Evolutionary conservation across 202 grass and related monocot species (phyloP), one percentile per base, ranked within the genome.

Genomic region (Schoenoplectus tabernaemontani): DNA sequence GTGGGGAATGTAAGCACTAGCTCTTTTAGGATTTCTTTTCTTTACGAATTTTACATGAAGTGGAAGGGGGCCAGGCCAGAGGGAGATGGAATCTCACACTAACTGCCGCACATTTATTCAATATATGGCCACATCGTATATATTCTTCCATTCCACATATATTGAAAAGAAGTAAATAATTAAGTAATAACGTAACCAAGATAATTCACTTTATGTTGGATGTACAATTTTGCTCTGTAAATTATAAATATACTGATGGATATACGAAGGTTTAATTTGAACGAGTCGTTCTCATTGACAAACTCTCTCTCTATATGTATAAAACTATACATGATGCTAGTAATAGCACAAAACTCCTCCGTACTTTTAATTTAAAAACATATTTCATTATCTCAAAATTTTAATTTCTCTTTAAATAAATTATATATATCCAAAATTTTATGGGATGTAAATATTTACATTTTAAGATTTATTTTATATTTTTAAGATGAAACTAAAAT

Each of bases 21-120:
- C 58, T 54, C 26, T 80, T 80, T 80, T 46, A 80, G 59, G 78
- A 39, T 48, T 63, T 75, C 26, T 75, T 74, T 75, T 75, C 28
- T 33, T 51, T 54, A 33, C n/a, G 34, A 13, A 65, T 63, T 80
- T 59, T 80, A 59, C 59, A 65, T 64, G 57, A 79, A 65, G 78
- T 80, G 60, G 33, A 47, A 46, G 57, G 56, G 76, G 77, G 58
- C 58, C 77, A 79, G 54, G 22, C 53, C n/a, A 54, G 44, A 34
- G 47, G 70, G 42, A 36, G 78, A 17, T 32, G 51, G 59, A 80
- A 80, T 80, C 34, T 63, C 38, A 63, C 78, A 15, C 48, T 80
- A 64, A 41, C 57, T 65, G 78, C 59, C 59, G 23, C 65, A 64
- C 58, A 65, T 78, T 51, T 48, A 32, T 64, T 80, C 39, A 64